phyloP scores from a whole-genome alignment of 2,329 filamentous ascomycete species.

The Ophiostoma triangulosporum region DNA sequence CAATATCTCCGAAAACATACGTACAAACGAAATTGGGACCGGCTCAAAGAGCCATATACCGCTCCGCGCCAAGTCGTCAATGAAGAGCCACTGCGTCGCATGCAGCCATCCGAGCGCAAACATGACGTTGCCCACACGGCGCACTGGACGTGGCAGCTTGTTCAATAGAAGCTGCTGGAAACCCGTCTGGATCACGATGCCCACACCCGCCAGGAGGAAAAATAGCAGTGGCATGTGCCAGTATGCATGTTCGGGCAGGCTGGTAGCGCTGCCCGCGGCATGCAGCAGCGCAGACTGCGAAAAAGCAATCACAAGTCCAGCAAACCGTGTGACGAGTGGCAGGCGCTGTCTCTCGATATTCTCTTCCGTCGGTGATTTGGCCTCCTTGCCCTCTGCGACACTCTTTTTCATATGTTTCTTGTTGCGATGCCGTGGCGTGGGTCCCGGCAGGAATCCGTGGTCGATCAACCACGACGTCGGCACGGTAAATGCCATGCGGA shows the following conservation, averaged over 20 bases:
- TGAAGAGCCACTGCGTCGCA: constrained; percentile 48
- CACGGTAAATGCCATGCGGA: constrained; percentile 57
- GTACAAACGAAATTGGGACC: constrained; percentile 59
- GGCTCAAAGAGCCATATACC: constrained; percentile 75
- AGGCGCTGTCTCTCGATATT: background rate
- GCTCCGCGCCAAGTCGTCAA: constrained; percentile 60
- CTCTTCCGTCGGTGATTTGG: background rate
- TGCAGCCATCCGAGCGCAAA: constrained; percentile 57
- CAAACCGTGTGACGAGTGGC: background rate
- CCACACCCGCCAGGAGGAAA: constrained; percentile 57
- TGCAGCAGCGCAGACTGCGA: constrained; percentile 56
- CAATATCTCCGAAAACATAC: constrained; percentile 31
- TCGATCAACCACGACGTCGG: constrained; percentile 37
- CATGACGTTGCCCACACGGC: constrained; percentile 43
- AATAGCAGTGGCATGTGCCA: constrained; percentile 49
- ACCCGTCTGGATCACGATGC: constrained; percentile 45
- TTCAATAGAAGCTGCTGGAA: constrained; percentile 20
- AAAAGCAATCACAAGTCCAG: constrained; percentile 39
- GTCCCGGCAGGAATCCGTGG: constrained; percentile 24
- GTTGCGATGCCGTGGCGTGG: constrained; percentile 13
- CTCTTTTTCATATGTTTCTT: background rate
- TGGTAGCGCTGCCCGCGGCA: constrained; percentile 52
- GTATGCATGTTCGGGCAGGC: constrained; percentile 35
- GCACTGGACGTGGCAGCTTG: constrained; percentile 17
- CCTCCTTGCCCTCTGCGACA: background rate